Conservation (phyloP, 208 protist species). For the Novymonas esmeraldas region DNA sequence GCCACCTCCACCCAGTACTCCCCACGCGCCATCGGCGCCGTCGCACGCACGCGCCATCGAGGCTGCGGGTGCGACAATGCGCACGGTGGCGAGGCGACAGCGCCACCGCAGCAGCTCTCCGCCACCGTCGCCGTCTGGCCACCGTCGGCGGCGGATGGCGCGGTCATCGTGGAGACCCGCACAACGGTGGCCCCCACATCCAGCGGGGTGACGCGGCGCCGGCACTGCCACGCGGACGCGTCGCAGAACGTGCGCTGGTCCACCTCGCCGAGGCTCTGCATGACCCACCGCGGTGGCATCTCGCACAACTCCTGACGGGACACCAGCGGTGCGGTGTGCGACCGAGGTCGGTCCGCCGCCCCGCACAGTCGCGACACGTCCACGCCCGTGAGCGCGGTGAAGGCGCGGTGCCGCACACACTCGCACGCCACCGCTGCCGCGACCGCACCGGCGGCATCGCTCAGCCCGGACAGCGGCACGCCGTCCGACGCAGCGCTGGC, state of each 20-base stretch:
- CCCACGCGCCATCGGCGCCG: conserved; percentile 29
- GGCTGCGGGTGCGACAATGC: background rate
- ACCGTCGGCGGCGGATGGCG: background rate
- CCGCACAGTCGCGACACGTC: conserved; percentile 18
- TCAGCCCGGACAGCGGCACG: too few species aligned
- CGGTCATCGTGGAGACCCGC: background rate
- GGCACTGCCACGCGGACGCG: conserved; percentile 5
- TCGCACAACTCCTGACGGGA: conserved; percentile 42
- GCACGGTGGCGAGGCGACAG: too few species aligned
- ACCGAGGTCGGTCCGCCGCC: too few species aligned
- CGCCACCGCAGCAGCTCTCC: too few species aligned
- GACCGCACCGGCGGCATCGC: conserved; percentile 10
- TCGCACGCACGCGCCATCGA: conserved; percentile 18
- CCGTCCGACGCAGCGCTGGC: background rate
- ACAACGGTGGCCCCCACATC: conserved; percentile 38
- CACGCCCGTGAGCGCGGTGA: conserved; percentile 5
- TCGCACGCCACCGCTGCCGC: conserved; percentile 15
- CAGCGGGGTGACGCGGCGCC: conserved; percentile 45
- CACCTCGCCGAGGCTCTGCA: conserved; percentile 59
- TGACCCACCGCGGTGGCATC: conserved; percentile 68
- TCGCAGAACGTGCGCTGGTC: conserved; percentile 1
- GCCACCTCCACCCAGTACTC: conserved; percentile 51
- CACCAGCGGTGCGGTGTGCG: conserved; percentile 10
- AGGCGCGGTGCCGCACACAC: conserved; percentile 30
- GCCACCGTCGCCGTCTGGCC: background rate